Base-by-base conservation (phyloP, 148 eudicot species). In the Spergularia bocconei region DNA sequence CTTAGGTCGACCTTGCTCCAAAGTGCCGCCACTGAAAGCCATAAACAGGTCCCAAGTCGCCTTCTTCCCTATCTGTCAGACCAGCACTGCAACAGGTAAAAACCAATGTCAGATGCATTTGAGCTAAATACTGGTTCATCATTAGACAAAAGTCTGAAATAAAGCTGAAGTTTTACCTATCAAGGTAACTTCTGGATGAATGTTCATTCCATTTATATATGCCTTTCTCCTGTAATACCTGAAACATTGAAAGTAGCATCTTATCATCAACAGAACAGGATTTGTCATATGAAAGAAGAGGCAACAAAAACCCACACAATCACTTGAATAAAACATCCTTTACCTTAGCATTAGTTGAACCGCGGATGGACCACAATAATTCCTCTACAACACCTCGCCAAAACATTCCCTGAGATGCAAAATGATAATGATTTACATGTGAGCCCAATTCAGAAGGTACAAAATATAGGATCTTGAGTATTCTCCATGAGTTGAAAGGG, bases 321-420 rank as follows among this genome's bases (percentile, higher is more conserved):
- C 50, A 29, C 7, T 33, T 25, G 13, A 44, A 56, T 54, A 44
- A 29, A 70, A 58, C 6, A 33, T 15, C 33, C 44, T 71, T 71
- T 87, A 95, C 99, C 97, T 89, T 89, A 55, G 90, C 91, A 85
- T 84, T 89, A 74, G 99, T 95, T 51, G 99, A 91, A 65, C 98
- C 99, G 82, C 97, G 91, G 78, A 95, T 88, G 82, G 89, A 92
- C 97, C 94, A 92, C 84, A 92, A 82, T 62, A 95, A 86, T 82
- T 95, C 98, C 82, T 95, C 99, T 47, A 95, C 91, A 66, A 92
- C 91, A 77, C 97, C 99, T 74, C 86, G 84, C 98, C 99, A 92
- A 77, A 91, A 91, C 20, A 92, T 93, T 85, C 82, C 85, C 99
- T 95, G 76, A 51, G 67, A 23, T 73, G 67, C 55, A 39, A 63